Evolutionary conservation across 805 yeast species (phyloP).

Genomic region (Scheffersomyces ergatensis): DNA sequence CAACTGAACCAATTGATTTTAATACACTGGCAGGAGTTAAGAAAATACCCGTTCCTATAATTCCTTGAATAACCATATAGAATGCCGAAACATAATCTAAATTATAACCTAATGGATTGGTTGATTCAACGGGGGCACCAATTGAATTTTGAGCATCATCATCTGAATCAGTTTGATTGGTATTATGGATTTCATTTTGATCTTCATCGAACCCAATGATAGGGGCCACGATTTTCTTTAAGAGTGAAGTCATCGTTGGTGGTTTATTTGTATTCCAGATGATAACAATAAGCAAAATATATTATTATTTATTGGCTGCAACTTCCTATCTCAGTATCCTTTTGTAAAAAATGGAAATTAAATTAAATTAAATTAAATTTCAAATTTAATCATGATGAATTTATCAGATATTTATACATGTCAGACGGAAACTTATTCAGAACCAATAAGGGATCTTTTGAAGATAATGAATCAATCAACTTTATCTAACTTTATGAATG

Average conservation of each 20-base stretch:
- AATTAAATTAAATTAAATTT: too few species aligned
- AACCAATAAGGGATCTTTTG: too few species aligned
- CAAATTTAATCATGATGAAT: too few species aligned
- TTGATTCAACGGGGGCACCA: slow-evolving; percentile 42
- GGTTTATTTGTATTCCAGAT: too few species aligned
- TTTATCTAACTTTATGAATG: too few species aligned
- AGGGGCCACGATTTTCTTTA: slow-evolving; percentile 3
- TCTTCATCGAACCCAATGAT: slow-evolving; percentile 7
- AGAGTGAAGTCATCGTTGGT: not conserved
- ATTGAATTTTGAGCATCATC: slow-evolving; percentile 14
- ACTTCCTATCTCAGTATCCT: too few species aligned
- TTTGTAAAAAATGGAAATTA: too few species aligned
- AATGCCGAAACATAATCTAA: slow-evolving; percentile 55
- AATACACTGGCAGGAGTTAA: slow-evolving; percentile 47
- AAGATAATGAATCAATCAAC: too few species aligned
- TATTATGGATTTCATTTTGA: not conserved
- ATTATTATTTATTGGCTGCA: too few species aligned
- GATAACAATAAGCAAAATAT: not conserved
- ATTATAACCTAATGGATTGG: slow-evolving; percentile 37
- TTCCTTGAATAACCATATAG: slow-evolving; percentile 61
- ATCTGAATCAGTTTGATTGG: not conserved
- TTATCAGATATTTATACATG: too few species aligned
- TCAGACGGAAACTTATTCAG: too few species aligned
- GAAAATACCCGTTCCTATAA: slow-evolving; percentile 44
- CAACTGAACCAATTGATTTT: slow-evolving; percentile 41